Evolutionary conservation across 2,329 filamentous ascomycete species (phyloP).

Genomic region (Pyrenophora graminea): DNA sequence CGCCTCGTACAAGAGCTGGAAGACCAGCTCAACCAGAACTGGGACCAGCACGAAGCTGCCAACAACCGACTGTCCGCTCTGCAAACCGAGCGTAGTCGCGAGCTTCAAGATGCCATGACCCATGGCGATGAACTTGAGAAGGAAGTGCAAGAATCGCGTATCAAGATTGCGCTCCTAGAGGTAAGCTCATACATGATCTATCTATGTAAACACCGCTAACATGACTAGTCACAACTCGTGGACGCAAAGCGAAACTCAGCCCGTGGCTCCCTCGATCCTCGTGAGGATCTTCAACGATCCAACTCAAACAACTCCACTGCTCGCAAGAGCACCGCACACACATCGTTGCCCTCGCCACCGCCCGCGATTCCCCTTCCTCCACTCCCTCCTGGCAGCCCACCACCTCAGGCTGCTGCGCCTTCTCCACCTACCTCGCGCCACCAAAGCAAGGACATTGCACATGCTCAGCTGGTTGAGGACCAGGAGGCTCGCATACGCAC

Average conservation of each 20-base stretch:
- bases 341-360: constrained; percentile 87
- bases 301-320: constrained; percentile 69
- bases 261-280: constrained; percentile 52
- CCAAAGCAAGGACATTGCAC: constrained; percentile 77
- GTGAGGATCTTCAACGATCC: constrained; percentile 57
- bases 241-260: constrained; percentile 57
- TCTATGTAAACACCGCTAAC: constrained; percentile 22
- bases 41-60: constrained; percentile 84
- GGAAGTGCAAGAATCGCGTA: constrained; percentile 78
- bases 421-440: constrained; percentile 68
- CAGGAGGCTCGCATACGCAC: constrained; percentile 93
- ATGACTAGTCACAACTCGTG: constrained; percentile 63
- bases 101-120: constrained; percentile 47
- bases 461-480: constrained; percentile 85
- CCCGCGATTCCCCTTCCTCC: constrained; percentile 96
- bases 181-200: constrained; percentile 53
- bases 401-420: constrained; percentile 57
- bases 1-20: constrained; percentile 93
- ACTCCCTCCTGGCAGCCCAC: constrained; percentile 62
- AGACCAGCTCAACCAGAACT: constrained; percentile 93
- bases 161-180: constrained; percentile 76
- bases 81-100: constrained; percentile 51
- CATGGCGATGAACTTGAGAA: constrained; percentile 53
- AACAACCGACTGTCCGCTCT: constrained; percentile 82
- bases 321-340: constrained; percentile 81